Evolutionary conservation across 768 basidiomycete genomes (phyloP).

Genomic region (Leccinum olivaceopallidum): DNA sequence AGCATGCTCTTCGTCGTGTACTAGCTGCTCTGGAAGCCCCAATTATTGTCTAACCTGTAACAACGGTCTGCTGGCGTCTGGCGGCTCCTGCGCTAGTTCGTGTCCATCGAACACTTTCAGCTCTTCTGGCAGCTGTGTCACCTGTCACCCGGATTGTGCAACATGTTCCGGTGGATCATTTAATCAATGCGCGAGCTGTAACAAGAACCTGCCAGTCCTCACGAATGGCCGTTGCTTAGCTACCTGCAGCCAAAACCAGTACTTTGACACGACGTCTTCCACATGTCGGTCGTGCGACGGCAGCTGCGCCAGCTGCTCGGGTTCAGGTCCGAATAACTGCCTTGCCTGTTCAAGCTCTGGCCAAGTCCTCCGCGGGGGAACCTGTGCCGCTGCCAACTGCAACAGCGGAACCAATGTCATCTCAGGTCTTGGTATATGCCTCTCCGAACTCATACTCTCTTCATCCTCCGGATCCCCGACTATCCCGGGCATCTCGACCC

Average conservation of each 20-base stretch:
- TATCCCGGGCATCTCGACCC: conserved; percentile 58
- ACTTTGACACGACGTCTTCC: conserved; percentile 63
- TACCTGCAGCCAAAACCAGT: conserved; percentile 72
- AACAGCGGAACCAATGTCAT: conserved; percentile 54
- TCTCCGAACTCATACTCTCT: conserved; percentile 66
- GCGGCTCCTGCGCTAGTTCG: conserved; percentile 71
- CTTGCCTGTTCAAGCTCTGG: conserved; percentile 69
- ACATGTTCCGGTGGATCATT: conserved; percentile 79
- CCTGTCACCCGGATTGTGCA: conserved; percentile 86
- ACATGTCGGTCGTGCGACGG: conserved; percentile 73
- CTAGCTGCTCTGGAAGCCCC: conserved; percentile 66
- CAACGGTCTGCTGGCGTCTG: conserved; percentile 62
- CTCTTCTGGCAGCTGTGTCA: conserved; percentile 62
- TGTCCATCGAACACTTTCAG: conserved; percentile 76
- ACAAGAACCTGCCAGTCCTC: conserved; percentile 66
- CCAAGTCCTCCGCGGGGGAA: conserved; percentile 61
- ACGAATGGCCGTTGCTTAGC: conserved; percentile 76
- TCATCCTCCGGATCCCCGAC: conserved; percentile 42
- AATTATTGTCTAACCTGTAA: conserved; percentile 76
- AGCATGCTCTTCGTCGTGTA: conserved; percentile 76
- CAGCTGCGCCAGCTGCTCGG: conserved; percentile 78
- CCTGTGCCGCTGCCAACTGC: conserved; percentile 67
- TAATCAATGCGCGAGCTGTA: conserved; percentile 77
- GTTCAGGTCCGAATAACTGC: conserved; percentile 64
- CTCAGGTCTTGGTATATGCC: conserved; percentile 73